phyloP scores from a whole-genome alignment of 31 red algal genomes.

The Asparagopsis taxiformis region DNA sequence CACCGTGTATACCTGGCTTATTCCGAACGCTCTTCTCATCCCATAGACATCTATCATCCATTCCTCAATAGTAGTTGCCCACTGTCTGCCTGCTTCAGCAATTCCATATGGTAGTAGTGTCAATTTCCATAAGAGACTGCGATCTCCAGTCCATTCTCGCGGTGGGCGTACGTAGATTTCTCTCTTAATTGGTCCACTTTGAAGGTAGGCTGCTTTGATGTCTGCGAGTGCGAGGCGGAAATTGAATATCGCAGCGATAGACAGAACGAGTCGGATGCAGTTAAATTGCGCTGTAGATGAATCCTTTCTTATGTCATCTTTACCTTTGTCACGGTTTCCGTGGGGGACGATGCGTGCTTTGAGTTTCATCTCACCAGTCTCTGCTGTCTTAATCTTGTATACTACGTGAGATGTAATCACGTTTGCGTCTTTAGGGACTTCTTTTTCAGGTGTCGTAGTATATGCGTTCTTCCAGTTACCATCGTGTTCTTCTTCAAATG shows the following conservation, averaged over 20 bases:
- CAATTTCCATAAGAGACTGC: slow-evolving; percentile 6
- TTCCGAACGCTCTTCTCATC: slow-evolving; percentile 2
- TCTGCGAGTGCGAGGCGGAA: background rate
- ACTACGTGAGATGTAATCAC: background rate
- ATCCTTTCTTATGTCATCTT: background rate
- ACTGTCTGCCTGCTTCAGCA: slow-evolving; percentile 12
- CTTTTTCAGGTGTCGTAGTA: background rate
- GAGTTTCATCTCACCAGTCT: background rate
- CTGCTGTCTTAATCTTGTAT: background rate
- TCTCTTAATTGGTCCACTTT: background rate
- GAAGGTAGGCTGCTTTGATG: background rate
- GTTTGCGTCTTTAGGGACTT: background rate
- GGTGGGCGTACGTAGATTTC: background rate
- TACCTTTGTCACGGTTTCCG: background rate
- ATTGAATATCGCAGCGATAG: background rate
- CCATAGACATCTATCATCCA: background rate
- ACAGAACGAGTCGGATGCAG: background rate
- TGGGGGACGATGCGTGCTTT: background rate
- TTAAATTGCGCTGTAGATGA: background rate
- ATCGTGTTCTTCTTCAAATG: background rate
- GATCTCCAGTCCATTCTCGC: background rate
- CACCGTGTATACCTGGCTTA: slow-evolving; percentile 3
- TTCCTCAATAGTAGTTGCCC: slow-evolving; percentile 16
- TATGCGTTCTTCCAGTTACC: background rate
- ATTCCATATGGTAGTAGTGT: slow-evolving; percentile 26